These are phyloP conservation scores for Fusarium secorum DNA, from an alignment of 2,329 filamentous ascomycete genomes.

Conservation along the genomic window DNA sequence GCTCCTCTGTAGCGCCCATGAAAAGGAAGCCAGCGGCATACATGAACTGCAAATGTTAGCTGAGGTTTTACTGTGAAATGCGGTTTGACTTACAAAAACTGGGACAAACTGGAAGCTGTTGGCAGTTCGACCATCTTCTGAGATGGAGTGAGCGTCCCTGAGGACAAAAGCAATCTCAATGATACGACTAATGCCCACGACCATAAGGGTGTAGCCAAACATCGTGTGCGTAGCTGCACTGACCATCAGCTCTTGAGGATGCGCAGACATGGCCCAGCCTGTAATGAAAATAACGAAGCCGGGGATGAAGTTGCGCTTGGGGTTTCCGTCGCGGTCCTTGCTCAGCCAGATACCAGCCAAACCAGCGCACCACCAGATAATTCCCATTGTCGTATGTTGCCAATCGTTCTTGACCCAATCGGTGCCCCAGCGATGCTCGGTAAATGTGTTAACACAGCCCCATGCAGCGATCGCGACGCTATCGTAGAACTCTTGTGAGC, in stretches of 20 bases:
- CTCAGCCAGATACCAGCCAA: slow-evolving; percentile 93
- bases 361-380: slow-evolving; percentile 97
- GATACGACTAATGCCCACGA: slow-evolving; percentile 80
- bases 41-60: slow-evolving; percentile 68
- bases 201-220: slow-evolving; percentile 97
- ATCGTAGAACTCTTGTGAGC: slow-evolving; percentile 97
- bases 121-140: slow-evolving; percentile 72
- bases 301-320: slow-evolving; percentile 92
- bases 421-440: slow-evolving; percentile 91
- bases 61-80: background rate
- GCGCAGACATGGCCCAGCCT: slow-evolving; percentile 93
- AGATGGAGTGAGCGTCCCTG: slow-evolving; percentile 71
- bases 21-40: slow-evolving; percentile 95
- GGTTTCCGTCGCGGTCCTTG: slow-evolving; percentile 79
- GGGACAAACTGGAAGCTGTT: slow-evolving; percentile 68
- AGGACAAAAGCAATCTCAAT: slow-evolving; percentile 92
- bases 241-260: slow-evolving; percentile 83
- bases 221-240: slow-evolving; percentile 88
- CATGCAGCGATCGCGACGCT: slow-evolving; percentile 88
- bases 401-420: slow-evolving; percentile 93
- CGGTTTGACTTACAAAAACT: slow-evolving; percentile 61
- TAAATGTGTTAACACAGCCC: slow-evolving; percentile 98
- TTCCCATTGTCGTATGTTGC: slow-evolving; percentile 99
- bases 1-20: slow-evolving; percentile 97
- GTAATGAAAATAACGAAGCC: slow-evolving; percentile 91